Evolutionary conservation across 2,329 filamentous ascomycete genomes (phyloP).

Genomic region (Monilinia laxa): DNA sequence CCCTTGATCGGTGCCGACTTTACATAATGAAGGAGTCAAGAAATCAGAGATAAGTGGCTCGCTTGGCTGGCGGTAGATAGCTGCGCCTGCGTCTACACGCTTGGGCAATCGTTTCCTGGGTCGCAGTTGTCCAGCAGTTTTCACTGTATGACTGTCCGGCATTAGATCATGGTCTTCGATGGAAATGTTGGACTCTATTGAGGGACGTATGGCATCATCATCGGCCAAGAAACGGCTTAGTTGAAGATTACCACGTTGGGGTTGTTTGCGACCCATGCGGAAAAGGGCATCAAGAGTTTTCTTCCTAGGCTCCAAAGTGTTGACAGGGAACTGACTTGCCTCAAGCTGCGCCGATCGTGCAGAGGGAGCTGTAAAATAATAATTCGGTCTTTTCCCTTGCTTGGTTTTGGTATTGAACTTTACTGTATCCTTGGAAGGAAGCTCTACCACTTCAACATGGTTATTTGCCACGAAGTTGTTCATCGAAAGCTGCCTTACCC

Average conservation of each 20-base stretch:
- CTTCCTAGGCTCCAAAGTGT: conserved; percentile 53
- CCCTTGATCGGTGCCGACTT: conserved; percentile 30
- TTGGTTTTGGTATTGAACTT: not conserved
- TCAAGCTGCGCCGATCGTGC: conserved; percentile 58
- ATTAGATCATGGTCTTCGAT: not conserved
- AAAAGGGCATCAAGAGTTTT: conserved; percentile 56
- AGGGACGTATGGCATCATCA: conserved; percentile 28
- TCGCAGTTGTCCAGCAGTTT: conserved; percentile 4
- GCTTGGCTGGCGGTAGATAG: conserved; percentile 40
- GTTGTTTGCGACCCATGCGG: conserved; percentile 43
- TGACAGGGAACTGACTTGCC: conserved; percentile 40
- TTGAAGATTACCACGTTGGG: conserved; percentile 38
- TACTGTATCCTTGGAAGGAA: not conserved
- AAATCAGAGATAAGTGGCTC: conserved; percentile 36
- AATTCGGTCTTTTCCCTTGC: conserved; percentile 24
- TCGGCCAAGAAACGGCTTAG: conserved; percentile 43
- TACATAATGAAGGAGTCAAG: conserved; percentile 30
- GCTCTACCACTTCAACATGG: not conserved
- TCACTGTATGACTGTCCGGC: not conserved
- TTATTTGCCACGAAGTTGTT: conserved; percentile 40
- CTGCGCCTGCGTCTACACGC: conserved; percentile 38
- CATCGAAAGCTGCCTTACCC: conserved; percentile 32
- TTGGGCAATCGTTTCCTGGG: conserved; percentile 35
- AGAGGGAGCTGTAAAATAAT: conserved; percentile 28
- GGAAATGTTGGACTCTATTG: conserved; percentile 20